Conservation (phyloP, 768 basidiomycete genomes). For the Russula emetica region DNA sequence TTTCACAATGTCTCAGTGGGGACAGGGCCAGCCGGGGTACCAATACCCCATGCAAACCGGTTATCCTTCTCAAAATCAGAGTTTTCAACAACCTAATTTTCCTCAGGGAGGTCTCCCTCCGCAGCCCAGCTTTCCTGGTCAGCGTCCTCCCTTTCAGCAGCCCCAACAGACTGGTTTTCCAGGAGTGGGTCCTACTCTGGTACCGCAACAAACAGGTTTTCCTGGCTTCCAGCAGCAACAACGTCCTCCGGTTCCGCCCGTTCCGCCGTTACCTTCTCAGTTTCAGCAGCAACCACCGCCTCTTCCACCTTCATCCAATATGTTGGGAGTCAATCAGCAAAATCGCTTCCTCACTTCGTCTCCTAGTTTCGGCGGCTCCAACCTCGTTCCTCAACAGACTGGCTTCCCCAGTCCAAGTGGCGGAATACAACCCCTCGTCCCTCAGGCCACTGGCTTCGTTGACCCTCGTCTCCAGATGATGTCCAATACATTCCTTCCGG, state of each 20-base stretch:
- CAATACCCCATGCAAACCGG: slow-evolving; percentile 77
- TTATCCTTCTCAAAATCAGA: slow-evolving; percentile 48
- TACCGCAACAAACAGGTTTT: slow-evolving; percentile 58
- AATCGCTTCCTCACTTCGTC: slow-evolving; percentile 54
- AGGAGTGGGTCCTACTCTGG: slow-evolving; percentile 31
- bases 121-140: slow-evolving; percentile 51
- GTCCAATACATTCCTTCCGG: slow-evolving; percentile 89
- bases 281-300: slow-evolving; percentile 50
- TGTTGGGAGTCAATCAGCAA: slow-evolving; percentile 43
- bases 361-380: slow-evolving; percentile 44
- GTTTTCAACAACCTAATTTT: slow-evolving; percentile 38
- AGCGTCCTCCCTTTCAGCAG: slow-evolving; percentile 47
- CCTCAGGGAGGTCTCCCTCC: slow-evolving; percentile 48
- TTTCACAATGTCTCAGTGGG: slow-evolving; percentile 71
- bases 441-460: slow-evolving; percentile 75
- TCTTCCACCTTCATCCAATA: slow-evolving; percentile 57
- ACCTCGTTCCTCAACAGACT: slow-evolving; percentile 51
- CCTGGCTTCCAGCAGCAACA: slow-evolving; percentile 37
- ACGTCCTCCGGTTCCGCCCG: slow-evolving; percentile 34
- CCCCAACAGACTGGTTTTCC: slow-evolving; percentile 58
- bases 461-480: slow-evolving; percentile 86
- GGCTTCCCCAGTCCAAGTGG: slow-evolving; percentile 49
- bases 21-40: slow-evolving; percentile 57
- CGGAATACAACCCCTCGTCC: slow-evolving; percentile 46
- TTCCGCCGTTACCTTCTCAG: slow-evolving; percentile 26